Evolutionary conservation across 495 filamentous ascomycete species (phyloP), one percentile per base, ranked within the genome.

Genomic region (Talaromyces stipitatus): DNA sequence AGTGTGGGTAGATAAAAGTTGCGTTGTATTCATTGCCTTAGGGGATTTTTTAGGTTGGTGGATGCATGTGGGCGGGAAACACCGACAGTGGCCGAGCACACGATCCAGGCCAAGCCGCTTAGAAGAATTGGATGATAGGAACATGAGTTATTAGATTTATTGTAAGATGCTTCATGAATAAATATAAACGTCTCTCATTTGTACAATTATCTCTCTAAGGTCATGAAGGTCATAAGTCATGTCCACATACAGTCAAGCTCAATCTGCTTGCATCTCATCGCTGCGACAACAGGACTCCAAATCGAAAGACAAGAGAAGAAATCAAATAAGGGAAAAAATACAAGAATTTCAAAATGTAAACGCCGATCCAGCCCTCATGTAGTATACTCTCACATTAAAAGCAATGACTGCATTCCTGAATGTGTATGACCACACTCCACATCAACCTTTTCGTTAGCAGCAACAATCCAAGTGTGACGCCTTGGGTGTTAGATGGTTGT

Each of bases 151-250:
- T n/a, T n/a, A n/a, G n/a, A n/a, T n/a, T n/a, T n/a, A n/a, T n/a
- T n/a, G n/a, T n/a, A n/a, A n/a, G n/a, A n/a, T n/a, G n/a, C n/a
- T n/a, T n/a, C n/a, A n/a, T n/a, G n/a, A n/a, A n/a, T n/a, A n/a
- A n/a, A n/a, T n/a, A n/a, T 12, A 48, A 30, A 30, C 24, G 24
- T 51, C 48, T 51, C 27, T 30, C 24, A 51, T 51, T 51, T 28
- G 48, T 28, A 29, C 48, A 51, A 45, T 45, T 28, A 51, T 51
- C 8, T 47, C 24, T 55, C 50, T 53, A 53, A 29, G 36, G 23
- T 45, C 24, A 45, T 55, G 51, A 54, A 29, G 27, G 33, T 55
- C 54, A 33, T 55, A 43, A 55, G 24, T 55, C 54, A 55, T 55
- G 36, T 55, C 54, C 54, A 43, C 54, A 55, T 55, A 55, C 38